These are phyloP conservation scores for Mrakia hoshinonis DNA, from an alignment of 768 basidiomycete genomes.

Conservation along the genomic window DNA sequence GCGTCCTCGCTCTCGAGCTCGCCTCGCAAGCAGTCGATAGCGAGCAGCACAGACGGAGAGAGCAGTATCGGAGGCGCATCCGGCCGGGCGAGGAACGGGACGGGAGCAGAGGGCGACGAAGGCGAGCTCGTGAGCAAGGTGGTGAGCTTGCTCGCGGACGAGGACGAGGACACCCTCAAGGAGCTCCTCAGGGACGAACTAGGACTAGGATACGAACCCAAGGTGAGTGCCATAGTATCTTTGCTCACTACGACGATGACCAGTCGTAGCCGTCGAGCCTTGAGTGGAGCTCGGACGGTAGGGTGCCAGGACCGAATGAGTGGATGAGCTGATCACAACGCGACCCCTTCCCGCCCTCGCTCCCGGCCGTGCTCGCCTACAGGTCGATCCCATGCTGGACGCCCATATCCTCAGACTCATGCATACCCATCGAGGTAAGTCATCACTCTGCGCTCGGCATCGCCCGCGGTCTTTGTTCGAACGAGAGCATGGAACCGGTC, in stretches of 20 bases:
- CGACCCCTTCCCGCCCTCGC: slow-evolving; percentile 24
- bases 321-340: slow-evolving; percentile 33
- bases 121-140: slow-evolving; percentile 61
- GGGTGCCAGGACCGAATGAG: no score
- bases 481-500: background rate
- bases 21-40: background rate
- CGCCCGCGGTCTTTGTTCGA: slow-evolving; percentile 70
- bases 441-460: slow-evolving; percentile 74
- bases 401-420: slow-evolving; percentile 86
- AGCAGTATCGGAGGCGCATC: background rate
- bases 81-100: background rate
- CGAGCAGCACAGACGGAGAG: background rate
- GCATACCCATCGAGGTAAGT: slow-evolving; percentile 86
- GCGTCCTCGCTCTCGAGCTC: background rate
- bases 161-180: slow-evolving; percentile 68
- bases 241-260: no score
- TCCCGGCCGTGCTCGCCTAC: background rate
- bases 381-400: slow-evolving; percentile 47
- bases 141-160: slow-evolving; percentile 61
- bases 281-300: no score
- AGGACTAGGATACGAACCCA: slow-evolving; percentile 44
- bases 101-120: background rate
- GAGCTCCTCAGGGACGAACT: slow-evolving; percentile 44
- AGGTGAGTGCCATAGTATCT: no score
- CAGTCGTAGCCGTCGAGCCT: no score